Conservation (phyloP, 257 asterid species). For the Datura wrightii region DNA sequence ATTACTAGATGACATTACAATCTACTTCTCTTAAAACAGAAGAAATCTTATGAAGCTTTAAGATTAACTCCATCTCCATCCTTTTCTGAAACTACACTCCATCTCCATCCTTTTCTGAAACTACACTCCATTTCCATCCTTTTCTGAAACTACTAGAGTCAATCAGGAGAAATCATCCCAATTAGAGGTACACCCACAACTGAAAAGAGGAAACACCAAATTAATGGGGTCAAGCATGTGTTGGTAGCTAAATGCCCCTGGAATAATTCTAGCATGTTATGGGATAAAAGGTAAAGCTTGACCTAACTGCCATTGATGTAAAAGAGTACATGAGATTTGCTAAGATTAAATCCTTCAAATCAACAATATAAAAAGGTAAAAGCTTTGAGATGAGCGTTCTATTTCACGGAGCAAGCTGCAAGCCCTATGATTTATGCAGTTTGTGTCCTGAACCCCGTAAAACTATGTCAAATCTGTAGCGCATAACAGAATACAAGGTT, state of each 20-base stretch:
- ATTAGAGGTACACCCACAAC: neutral
- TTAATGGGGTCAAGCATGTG: conserved; percentile 7
- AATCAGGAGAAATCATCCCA: conserved; percentile 22
- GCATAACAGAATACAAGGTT: neutral
- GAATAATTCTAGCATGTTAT: neutral
- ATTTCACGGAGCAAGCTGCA: conserved; percentile 1
- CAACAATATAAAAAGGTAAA: neutral
- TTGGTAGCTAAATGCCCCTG: conserved; percentile 4
- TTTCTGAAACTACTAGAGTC: neutral
- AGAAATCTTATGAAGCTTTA: conserved; percentile 6
- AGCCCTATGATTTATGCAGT: neutral
- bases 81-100: neutral
- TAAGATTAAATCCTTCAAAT: conserved; percentile 1
- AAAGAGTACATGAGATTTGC: neutral
- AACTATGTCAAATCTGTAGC: neutral
- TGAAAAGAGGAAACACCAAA: neutral
- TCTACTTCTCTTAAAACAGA: neutral
- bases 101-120: neutral
- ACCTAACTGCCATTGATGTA: neutral
- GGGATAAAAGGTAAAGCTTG: neutral
- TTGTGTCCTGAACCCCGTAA: neutral
- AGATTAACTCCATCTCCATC: neutral
- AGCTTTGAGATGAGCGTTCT: neutral
- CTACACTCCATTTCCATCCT: neutral
- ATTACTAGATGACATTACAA: neutral